Conservation (phyloP, 208 protist species). For the Leishmania amazonensis region DNA sequence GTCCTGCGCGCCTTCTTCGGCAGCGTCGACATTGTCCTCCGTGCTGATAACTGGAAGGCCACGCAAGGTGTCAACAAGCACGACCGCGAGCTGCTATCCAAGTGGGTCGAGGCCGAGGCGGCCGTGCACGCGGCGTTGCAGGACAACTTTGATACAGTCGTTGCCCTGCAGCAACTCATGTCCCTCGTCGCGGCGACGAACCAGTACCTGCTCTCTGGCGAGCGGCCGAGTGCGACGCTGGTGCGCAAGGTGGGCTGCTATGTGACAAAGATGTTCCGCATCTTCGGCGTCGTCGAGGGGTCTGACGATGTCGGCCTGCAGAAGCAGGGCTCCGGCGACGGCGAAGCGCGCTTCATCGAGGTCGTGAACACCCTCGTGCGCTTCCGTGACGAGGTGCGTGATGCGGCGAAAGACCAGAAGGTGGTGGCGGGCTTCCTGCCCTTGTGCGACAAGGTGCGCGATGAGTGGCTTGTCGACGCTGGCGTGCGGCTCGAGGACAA, state of each 20-base stretch:
- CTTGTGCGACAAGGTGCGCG: constrained; percentile 77
- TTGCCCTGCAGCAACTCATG: constrained; percentile 69
- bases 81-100: constrained; percentile 57
- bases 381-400: constrained; percentile 79
- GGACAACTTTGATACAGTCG: constrained; percentile 95
- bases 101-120: constrained; percentile 50
- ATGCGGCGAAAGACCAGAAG: constrained; percentile 54
- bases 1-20: constrained; percentile 87
- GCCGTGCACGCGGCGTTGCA: constrained; percentile 85
- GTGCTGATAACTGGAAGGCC: constrained; percentile 43
- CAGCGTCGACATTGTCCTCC: constrained; percentile 65
- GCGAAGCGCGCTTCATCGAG: constrained; percentile 37
- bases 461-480: constrained; percentile 76
- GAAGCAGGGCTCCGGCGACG: constrained; percentile 29
- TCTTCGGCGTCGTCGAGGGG: constrained; percentile 93
- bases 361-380: constrained; percentile 73
- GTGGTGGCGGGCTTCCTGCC: constrained; percentile 51
- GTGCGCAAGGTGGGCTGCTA: constrained; percentile 82
- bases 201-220: constrained; percentile 71
- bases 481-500: constrained; percentile 87
- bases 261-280: constrained; percentile 90
- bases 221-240: constrained; percentile 61
- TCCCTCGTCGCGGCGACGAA: constrained; percentile 84
- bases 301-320: constrained; percentile 69
- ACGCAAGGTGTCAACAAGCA: constrained; percentile 49